Conservation (phyloP, 345 rosid species). For the Eutrema japonicum region DNA sequence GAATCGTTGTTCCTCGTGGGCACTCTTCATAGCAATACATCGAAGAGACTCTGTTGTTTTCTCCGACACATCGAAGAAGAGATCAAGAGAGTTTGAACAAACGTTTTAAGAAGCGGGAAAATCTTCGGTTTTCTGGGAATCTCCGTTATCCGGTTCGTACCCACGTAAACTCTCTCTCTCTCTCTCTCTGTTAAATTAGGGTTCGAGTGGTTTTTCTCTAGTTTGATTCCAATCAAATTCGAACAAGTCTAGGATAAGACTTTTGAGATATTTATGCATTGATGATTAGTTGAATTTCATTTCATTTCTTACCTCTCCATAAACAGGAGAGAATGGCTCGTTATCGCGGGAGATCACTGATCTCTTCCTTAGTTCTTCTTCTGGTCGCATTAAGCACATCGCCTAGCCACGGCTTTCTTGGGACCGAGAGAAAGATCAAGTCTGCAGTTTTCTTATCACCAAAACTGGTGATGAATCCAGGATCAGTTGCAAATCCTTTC, state of each 20-base stretch:
- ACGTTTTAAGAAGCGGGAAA: slow-evolving; percentile 15
- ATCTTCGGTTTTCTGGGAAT: not conserved
- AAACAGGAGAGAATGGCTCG: slow-evolving; percentile 47
- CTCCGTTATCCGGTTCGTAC: not conserved
- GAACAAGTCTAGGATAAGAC: not conserved
- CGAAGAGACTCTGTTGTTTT: not conserved
- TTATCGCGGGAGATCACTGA: slow-evolving; percentile 25
- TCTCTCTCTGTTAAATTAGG: not conserved
- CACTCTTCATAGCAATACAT: not conserved
- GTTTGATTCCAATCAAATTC: not conserved
- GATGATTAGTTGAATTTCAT: not conserved
- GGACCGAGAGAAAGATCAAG: slow-evolving; percentile 46
- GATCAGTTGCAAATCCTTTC: slow-evolving; percentile 63
- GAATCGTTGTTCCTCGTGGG: not conserved
- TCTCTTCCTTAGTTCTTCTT: slow-evolving; percentile 36
- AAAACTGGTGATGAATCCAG: slow-evolving; percentile 69
- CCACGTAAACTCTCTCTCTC: slow-evolving; percentile 14
- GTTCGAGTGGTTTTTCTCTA: not conserved
- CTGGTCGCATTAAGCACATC: slow-evolving; percentile 39
- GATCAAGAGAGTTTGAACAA: not conserved
- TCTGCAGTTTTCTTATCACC: slow-evolving; percentile 72
- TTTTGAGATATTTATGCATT: not conserved
- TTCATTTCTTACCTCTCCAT: not conserved
- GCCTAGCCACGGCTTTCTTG: slow-evolving; percentile 27
- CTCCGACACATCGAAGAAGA: not conserved